Evolutionary conservation across 2,329 filamentous ascomycete genomes (phyloP), one percentile per base, ranked within the genome.

Genomic region (Neopestalotiopsis clavispora): DNA sequence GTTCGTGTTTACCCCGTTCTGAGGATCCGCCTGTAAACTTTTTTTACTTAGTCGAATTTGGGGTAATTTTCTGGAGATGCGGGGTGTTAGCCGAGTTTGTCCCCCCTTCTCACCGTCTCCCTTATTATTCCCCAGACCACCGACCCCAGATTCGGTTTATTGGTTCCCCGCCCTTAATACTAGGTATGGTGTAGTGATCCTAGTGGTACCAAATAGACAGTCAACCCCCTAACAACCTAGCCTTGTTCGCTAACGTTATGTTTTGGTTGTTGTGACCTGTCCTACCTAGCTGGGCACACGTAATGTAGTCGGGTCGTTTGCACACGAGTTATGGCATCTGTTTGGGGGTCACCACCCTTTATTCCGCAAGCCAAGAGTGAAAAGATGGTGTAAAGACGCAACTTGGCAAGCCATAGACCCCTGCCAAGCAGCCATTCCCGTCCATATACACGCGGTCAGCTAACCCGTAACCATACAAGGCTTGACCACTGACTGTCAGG

Each of bases 131-230:
- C 60, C 68, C 66, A 63, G 68, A 69, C 68, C 68, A 66, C 68
- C 66, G 68, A 69, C 68, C 68, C 68, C 68, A 69, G 68, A 69
- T 69, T 69, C 68, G 68, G 68, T 34, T 66, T 49, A 68, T 56
- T 68, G 63, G 49, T 38, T 65, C 17, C 65, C 68, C 68, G 63
- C 62, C 23, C 34, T 12, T 49, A 13, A n/a, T 52, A 12, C 23
- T 49, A 14, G 49, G 56, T 3, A 28, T 28, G 23, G 23, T 28
- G 23, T 3, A 28, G 23, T 28, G 34, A 38, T 38, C 34, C 34
- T 38, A 38, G 34, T 6, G 34, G 34, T 38, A 10, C 34, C 34
- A 38, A 38, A 7, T 1, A 38, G 34, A 7, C 23, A 28, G 23
- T 61, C 14, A 20, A 20, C 56, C 23, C 28, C 13, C 42, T 49